Conservation (phyloP, 768 basidiomycete species). For the Macrocybe gigantea region DNA sequence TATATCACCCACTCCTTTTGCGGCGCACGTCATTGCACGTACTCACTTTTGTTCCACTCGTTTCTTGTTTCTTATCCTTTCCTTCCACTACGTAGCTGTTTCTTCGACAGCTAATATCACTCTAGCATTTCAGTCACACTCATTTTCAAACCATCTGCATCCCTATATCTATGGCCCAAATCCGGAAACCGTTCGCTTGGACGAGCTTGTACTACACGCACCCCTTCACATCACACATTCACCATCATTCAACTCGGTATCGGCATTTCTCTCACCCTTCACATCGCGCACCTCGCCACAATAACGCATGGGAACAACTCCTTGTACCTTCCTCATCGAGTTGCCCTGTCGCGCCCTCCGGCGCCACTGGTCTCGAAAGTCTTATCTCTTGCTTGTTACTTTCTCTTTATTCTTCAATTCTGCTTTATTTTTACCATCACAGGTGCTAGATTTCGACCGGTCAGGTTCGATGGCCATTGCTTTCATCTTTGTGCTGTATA, state of each 20-base stretch:
- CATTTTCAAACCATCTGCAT: background rate
- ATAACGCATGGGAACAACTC: too few relatives aligned
- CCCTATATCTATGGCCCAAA: background rate
- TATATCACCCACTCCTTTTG: background rate
- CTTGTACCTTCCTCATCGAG: too few relatives aligned
- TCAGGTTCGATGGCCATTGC: constrained; percentile 4
- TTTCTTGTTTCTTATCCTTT: background rate
- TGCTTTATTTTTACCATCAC: background rate
- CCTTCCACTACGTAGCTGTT: background rate
- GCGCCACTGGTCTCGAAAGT: too few relatives aligned
- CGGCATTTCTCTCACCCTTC: background rate
- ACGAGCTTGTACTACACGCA: constrained; percentile 27
- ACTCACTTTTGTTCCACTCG: background rate
- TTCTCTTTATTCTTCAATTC: too few relatives aligned
- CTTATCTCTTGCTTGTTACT: too few relatives aligned
- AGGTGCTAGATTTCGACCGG: constrained; percentile 8
- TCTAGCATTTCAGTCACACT: background rate
- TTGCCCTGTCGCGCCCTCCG: too few relatives aligned
- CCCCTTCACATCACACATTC: background rate
- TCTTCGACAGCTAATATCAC: background rate
- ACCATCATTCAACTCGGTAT: background rate
- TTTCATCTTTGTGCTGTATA: background rate
- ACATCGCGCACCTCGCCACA: background rate
- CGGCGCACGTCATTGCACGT: background rate
- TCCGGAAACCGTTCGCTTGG: constrained; percentile 29